Evolutionary conservation across 176 grass and related monocot species (phyloP).

Genomic region (Aegilops longissima): DNA sequence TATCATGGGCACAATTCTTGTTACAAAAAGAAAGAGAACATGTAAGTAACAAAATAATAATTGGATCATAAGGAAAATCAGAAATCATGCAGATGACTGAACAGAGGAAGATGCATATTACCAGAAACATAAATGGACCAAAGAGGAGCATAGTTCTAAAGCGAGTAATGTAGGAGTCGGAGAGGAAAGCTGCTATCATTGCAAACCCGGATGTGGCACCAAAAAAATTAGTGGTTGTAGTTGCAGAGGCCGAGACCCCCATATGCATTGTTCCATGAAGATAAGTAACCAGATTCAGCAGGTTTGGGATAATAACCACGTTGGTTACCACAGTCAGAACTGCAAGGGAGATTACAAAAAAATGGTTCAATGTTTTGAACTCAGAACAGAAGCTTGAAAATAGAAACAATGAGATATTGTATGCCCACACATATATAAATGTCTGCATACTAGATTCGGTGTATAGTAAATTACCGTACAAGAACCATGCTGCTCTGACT

Average conservation of each 20-base stretch:
- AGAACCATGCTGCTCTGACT: slow-evolving; percentile 23
- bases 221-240: slow-evolving; percentile 17
- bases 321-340: slow-evolving; percentile 11
- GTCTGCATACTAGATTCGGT: background rate
- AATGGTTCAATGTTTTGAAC: background rate
- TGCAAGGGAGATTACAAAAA: background rate
- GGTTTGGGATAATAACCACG: slow-evolving; percentile 18
- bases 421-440: background rate
- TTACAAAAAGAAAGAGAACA: background rate
- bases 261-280: slow-evolving; percentile 20
- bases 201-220: slow-evolving; percentile 17
- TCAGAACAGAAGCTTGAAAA: background rate
- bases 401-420: background rate
- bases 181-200: slow-evolving; percentile 18
- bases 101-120: background rate
- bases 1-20: background rate
- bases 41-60: background rate
- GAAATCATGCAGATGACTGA: background rate
- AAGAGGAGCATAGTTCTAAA: slow-evolving; percentile 7
- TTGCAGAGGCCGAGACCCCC: background rate
- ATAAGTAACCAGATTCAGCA: background rate
- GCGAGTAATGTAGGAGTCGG: slow-evolving; percentile 11
- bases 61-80: background rate
- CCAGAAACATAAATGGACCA: slow-evolving; percentile 21
- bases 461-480: slow-evolving; percentile 8